Conservation (phyloP, 2,329 filamentous ascomycete species). For the Arthroderma sp. region DNA sequence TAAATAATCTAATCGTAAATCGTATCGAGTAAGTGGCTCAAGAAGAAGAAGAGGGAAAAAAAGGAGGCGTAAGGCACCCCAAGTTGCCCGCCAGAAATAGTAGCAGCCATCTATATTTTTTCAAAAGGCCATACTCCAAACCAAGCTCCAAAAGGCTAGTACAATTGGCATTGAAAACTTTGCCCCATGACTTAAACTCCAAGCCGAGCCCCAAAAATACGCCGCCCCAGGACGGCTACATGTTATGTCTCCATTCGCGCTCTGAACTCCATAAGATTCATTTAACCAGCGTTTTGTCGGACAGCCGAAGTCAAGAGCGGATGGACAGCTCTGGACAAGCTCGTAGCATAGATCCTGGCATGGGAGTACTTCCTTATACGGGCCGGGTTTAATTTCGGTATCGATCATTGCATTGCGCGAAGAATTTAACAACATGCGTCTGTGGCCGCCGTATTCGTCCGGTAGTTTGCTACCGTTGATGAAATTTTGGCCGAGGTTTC, state of each 20-base stretch:
- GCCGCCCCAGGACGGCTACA: conserved; percentile 53
- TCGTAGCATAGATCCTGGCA: conserved; percentile 80
- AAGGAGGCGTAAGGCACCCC: too few species aligned
- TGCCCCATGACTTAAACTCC: conserved; percentile 6
- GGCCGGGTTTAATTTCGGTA: conserved; percentile 57
- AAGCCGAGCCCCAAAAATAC: conserved; percentile 35
- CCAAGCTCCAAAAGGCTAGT: conserved; percentile 8
- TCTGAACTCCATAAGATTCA: conserved; percentile 37
- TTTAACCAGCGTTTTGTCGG: conserved; percentile 42
- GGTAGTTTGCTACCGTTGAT: conserved; percentile 43
- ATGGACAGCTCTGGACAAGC: conserved; percentile 72
- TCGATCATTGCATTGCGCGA: conserved; percentile 67
- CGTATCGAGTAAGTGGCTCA: too few species aligned
- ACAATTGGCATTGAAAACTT: background rate
- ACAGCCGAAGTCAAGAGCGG: conserved; percentile 61
- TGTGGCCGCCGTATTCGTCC: conserved; percentile 20
- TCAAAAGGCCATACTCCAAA: conserved; percentile 7
- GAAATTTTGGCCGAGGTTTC: conserved; percentile 60
- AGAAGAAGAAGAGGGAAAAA: too few species aligned
- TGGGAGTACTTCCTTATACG: conserved; percentile 85
- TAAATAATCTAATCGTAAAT: too few species aligned
- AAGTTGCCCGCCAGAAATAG: background rate
- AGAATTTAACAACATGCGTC: conserved; percentile 33
- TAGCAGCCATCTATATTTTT: background rate
- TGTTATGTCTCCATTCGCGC: conserved; percentile 27